Base-by-base conservation (phyloP, 1,284 basidiomycete genomes). In the Pascua guehoae region DNA sequence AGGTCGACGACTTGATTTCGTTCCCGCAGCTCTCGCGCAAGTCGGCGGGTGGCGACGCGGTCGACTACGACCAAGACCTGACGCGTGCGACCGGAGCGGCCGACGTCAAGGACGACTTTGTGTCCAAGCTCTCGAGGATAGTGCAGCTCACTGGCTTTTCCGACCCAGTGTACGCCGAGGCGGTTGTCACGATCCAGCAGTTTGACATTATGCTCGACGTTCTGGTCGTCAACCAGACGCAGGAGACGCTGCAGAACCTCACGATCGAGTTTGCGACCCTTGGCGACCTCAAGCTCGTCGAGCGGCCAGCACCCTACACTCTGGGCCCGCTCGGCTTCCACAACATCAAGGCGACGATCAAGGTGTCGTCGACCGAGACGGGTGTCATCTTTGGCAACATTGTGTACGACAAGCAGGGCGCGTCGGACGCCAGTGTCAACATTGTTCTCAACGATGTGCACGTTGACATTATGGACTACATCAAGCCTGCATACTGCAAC, bases 381-480 rank as follows among this genome's bases (percentile, higher is more conserved):
- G 95, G 95, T 42, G 93, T 97, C 63, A 97, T 98, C 68, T 98
- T 98, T 68, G 95, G 95, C 43, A 96, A 94, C 75, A 97, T 98
- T 65, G 86, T 96, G 16, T 99, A 96, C 87, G 91, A 95, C 63
- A 89, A 89, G n/a, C 86, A 86, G 5, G 89, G 87, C 48, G 86
- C 93, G 66, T 82, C 86, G 0, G 91, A 95, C 71, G 86, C 86
- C 49, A 91, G 86, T 76, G 74, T 74, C 52, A 82, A 70, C 75
- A 92, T 91, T 41, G 94, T 98, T 49, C 78, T 98, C 69, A 97
- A 93, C 76, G 95, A 98, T 78, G 94, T 98, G 58, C 93, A 98
- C 78, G 91, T 98, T 64, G 96, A 98, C 77, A 98, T 98, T 66
- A 95, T 98, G 89, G 95, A 98, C 77, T 98, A 98, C 78, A 98